Base-by-base conservation (phyloP, 257 asterid species). In the Thymus quinquecostatus region DNA sequence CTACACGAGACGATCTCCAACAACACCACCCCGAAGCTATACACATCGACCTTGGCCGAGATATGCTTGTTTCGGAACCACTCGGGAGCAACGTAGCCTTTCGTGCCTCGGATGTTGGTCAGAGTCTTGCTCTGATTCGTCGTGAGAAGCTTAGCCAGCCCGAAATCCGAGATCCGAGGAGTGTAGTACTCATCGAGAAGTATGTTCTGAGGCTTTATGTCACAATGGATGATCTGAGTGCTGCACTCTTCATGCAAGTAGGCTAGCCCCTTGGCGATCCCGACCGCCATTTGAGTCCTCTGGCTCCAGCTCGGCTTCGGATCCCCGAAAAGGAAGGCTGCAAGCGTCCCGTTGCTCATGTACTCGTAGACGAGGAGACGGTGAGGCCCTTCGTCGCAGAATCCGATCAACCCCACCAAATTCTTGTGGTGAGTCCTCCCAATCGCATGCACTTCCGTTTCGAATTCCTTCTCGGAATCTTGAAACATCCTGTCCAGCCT, bases 371-470 rank as follows among this genome's bases (percentile, higher is more conserved):
- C 87, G 8, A 85, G 61, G 28, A 83, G 40, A n/a, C 87, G 83
- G 1, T 86, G 60, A 50, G 76, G 33, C 32, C 85, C 91, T 60
- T 86, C 88, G 1, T 81, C 64, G 36, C 88, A 83, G 70, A 77
- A 86, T 8, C 96, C 92, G 3, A 87, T 66, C 29, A 89, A 68
- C 0, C 75, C 80, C 27, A 86, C 95, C 73, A 87, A 48, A 57
- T 89, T 86, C 86, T 86, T 89, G 78, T 89, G 92, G 70, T 84
- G 88, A 7, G 83, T 89, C 2, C 79, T 85, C 5, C 92, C 87
- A 1, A 88, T 86, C n/a, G 64, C 79, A 1, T 80, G 69, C 5
- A 88, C 84, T 73, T 88, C 96, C 0, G 88, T 76, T 61, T 67
- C 75, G 83, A 88, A 88, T 79, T 88, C 96, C 50, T 85, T 86